Evolutionary conservation across 257 asterid species (phyloP), one percentile per base, ranked within the genome.

Genomic region (Echites panduratus): DNA sequence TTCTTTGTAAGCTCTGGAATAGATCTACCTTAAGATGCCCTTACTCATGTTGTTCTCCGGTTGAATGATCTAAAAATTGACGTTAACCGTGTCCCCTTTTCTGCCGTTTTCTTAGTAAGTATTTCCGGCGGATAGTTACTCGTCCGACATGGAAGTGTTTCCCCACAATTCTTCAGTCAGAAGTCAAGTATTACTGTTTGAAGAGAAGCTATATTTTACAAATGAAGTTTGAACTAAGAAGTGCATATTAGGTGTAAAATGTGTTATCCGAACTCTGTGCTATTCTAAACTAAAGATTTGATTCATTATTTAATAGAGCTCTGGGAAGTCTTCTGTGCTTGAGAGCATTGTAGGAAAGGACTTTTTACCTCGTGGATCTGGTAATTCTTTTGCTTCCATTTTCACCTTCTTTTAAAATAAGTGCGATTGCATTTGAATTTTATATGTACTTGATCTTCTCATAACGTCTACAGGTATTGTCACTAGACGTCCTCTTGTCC

Each of bases 361-460:
- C 81, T 92, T 95, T 77, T 87, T 95, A 76, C 99, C 99, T 56
- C 98, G 99, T 79, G 99, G 99, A 85, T 92, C 99, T 68, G 99
- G 99, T 95, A 89, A 78, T 67, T 53, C 58, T 61, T 26, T 13
- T 52, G 38, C 71, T 66, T 66, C 58, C 73, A 3, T 22, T 50
- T 1, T 24, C 3, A 38, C 64, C 10, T 50, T 70, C 24, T 10
- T 58, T 62, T 52, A 7, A 72, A 13, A 35, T 74, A n/a, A 26
- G 29, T 57, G 24, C 11, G 20, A 12, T 63, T 66, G 0, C 20
- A 9, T 24, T 5, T 9, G 16, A 48, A 24, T 16, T 62, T 26
- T 6, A 2, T 69, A 56, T 44, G n/a, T 29, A 68, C 38, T 52
- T 35, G 58, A 70, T 70, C 75, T 72, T 74, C 14, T 66, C 58